Percentiles rank a stretch among this genome's conserved stretches.
Evolutionary conservation across 768 basidiomycete species (phyloP).

Genomic region (Antrodiella citrinella): DNA sequence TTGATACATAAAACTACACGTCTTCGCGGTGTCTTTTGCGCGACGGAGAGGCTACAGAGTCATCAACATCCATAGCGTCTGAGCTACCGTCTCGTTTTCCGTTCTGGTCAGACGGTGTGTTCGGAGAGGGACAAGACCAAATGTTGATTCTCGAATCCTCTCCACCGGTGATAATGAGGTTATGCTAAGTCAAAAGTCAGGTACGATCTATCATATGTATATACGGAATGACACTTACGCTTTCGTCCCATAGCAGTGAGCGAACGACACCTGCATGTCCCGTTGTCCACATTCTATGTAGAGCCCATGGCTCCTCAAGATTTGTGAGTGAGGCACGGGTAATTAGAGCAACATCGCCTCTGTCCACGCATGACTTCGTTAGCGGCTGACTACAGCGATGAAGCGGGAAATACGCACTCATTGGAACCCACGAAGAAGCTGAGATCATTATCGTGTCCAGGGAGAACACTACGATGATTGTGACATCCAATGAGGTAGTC

Average conservation of each 20-base stretch:
- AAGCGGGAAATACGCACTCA: conserved; percentile 37
- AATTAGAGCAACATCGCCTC: conserved; percentile 26
- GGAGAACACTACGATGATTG: conserved; percentile 17
- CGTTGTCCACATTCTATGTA: conserved; percentile 21
- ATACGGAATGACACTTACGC: conserved; percentile 13
- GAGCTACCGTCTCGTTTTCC: conserved; percentile 13
- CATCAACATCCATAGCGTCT: conserved; percentile 19
- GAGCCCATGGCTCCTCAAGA: conserved; percentile 18
- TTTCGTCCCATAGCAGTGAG: conserved; percentile 25
- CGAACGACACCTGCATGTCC: conserved; percentile 26
- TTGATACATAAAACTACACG: no score
- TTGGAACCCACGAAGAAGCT: conserved; percentile 67
- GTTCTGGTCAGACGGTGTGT: neutral
- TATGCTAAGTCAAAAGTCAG: conserved; percentile 15
- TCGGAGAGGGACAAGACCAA: conserved; percentile 19
- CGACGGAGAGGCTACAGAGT: conserved; percentile 5
- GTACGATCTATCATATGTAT: neutral
- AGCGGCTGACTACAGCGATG: neutral
- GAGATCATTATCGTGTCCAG: conserved; percentile 28
- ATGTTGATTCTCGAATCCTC: conserved; percentile 26
- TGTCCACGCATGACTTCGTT: conserved; percentile 5
- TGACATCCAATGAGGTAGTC: conserved; percentile 64
- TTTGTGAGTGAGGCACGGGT: conserved; percentile 18
- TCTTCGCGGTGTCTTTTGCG: conserved; percentile 16
- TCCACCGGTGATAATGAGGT: conserved; percentile 27